These are phyloP conservation scores for Cordyceps cateniannulata DNA, from an alignment of 2,329 filamentous ascomycete genomes.

Conservation along the genomic window DNA sequence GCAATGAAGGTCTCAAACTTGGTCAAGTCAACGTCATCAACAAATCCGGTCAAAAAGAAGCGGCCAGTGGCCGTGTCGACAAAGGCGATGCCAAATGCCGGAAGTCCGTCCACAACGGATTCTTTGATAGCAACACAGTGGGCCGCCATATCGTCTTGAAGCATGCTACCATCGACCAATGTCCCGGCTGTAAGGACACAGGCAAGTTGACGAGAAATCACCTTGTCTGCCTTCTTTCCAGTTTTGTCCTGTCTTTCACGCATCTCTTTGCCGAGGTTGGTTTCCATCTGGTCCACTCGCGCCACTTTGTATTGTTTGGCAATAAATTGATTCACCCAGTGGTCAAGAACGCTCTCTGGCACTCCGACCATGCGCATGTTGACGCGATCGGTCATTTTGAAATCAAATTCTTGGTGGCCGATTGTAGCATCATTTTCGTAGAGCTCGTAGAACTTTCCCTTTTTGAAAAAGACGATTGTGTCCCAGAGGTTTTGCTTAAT, in stretches of 20 bases:
- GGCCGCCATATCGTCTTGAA: conserved; percentile 95
- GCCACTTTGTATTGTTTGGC: conserved; percentile 98
- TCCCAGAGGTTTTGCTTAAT: conserved; percentile 98
- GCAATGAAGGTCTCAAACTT: conserved; percentile 97
- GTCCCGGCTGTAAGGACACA: conserved; percentile 90
- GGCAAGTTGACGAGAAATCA: conserved; percentile 84
- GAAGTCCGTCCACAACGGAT: conserved; percentile 62
- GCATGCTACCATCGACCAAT: conserved; percentile 90
- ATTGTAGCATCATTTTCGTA: conserved; percentile 98
- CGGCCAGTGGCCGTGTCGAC: conserved; percentile 94
- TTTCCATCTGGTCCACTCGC: conserved; percentile 93
- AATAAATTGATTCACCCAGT: conserved; percentile 98
- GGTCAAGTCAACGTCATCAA: conserved; percentile 87
- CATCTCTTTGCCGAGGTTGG: conserved; percentile 95
- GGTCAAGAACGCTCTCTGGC: conserved; percentile 87
- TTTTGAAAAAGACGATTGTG: conserved; percentile 98
- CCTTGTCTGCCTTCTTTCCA: conserved; percentile 76
- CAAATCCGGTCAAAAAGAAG: conserved; percentile 87
- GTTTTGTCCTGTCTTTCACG: conserved; percentile 70
- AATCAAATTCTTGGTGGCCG: conserved; percentile 91
- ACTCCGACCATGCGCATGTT: conserved; percentile 99
- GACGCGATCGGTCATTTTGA: conserved; percentile 95
- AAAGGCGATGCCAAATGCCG: conserved; percentile 86
- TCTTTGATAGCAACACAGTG: conserved; percentile 96
- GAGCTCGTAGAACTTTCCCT: conserved; percentile 97